Evolutionary conservation across 371 early-diverging fungal species (phyloP).

Genomic region (Actinomucor elegans): DNA sequence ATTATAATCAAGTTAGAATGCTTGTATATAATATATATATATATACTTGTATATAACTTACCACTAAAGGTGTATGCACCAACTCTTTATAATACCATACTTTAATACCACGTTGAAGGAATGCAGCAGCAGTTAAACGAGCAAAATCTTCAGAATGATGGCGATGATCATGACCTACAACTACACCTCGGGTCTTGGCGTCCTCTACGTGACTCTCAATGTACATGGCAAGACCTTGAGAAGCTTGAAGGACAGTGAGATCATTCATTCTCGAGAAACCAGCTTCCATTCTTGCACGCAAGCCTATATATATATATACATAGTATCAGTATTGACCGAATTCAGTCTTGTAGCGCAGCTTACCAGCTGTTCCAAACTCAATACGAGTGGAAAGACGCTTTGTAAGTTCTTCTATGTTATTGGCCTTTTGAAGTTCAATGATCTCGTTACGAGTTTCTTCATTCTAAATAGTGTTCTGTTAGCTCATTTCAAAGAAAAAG

Average conservation of each 20-base stretch:
- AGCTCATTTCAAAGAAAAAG: no score
- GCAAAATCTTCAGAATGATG: conserved; percentile 88
- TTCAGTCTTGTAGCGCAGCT: background rate
- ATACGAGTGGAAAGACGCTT: conserved; percentile 71
- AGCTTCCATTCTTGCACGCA: conserved; percentile 93
- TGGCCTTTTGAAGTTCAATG: conserved; percentile 44
- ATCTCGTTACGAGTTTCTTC: conserved; percentile 70
- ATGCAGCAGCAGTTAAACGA: conserved; percentile 82
- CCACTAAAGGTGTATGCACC: conserved; percentile 90
- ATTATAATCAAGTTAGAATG: no score
- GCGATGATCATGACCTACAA: conserved; percentile 96
- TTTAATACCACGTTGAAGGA: conserved; percentile 77
- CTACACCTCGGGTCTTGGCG: conserved; percentile 73
- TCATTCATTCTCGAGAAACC: conserved; percentile 96
- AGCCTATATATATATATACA: conserved; percentile 51
- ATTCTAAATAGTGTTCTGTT: conserved; percentile 46
- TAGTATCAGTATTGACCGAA: background rate
- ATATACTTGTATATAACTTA: no score
- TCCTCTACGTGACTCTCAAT: conserved; percentile 53
- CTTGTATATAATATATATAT: no score
- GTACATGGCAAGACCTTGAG: conserved; percentile 72
- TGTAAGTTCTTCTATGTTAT: conserved; percentile 61
- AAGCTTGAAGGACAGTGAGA: conserved; percentile 89
- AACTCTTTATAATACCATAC: conserved; percentile 79
- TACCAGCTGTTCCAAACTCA: conserved; percentile 91